Percentiles rank a stretch among this genome's conserved stretches.
phyloP scores from a whole-genome alignment of 345 rosid species.

The Aegle marmelos region DNA sequence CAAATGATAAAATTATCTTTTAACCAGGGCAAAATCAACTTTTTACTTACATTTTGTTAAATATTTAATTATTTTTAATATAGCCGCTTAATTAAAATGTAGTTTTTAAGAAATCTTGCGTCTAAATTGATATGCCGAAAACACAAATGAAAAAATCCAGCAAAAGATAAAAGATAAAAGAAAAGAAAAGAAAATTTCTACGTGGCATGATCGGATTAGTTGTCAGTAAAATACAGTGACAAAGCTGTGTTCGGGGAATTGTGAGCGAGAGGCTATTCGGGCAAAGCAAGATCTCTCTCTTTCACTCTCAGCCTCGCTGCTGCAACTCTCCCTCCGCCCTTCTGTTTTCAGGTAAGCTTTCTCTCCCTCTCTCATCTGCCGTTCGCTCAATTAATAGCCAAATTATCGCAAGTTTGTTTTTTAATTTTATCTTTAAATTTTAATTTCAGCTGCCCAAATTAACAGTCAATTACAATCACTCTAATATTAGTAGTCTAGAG shows the following conservation, averaged over 20 bases:
- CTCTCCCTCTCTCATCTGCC: neutral
- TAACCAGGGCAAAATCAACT: no score
- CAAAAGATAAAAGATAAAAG: no score
- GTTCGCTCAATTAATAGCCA: neutral
- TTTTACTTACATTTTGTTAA: no score
- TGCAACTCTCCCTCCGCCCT: neutral
- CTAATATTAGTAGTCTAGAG: neutral
- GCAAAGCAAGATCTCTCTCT: neutral
- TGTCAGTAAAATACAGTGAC: neutral
- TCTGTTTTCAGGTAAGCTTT: neutral
- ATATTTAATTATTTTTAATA: no score
- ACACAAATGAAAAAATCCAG: no score
- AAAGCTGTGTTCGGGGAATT: neutral
- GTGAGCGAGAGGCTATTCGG: neutral
- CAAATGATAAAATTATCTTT: no score
- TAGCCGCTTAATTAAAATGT: no score
- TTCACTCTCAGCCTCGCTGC: neutral
- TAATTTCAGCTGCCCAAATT: neutral
- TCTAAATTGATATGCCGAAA: no score
- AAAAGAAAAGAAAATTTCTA: neutral
- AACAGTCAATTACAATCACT: neutral
- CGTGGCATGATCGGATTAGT: neutral
- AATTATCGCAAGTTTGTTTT: neutral
- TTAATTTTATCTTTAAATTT: neutral
- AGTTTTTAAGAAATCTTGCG: no score